phyloP scores from a whole-genome alignment of 2,329 filamentous ascomycete species.

The Sporothrix schenckii region DNA sequence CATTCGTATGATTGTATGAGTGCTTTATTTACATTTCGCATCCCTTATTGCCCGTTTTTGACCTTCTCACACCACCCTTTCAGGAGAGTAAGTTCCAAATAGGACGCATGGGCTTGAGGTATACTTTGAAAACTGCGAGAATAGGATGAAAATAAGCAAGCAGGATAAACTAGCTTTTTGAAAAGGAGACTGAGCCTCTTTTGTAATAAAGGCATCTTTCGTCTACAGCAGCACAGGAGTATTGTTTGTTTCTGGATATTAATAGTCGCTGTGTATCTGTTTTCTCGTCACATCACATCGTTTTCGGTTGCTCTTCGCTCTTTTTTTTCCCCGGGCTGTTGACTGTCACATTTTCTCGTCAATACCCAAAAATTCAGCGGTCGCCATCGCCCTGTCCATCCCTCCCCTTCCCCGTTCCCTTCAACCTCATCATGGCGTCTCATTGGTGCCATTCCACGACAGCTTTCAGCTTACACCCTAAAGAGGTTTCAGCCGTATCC shows the following conservation, averaged over 20 bases:
- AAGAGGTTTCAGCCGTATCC: conserved; percentile 3
- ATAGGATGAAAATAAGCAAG: background rate
- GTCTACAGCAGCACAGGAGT: background rate
- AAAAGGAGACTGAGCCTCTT: background rate
- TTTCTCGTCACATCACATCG: background rate
- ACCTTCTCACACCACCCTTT: too few relatives aligned
- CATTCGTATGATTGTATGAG: too few relatives aligned
- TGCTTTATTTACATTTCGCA: too few relatives aligned
- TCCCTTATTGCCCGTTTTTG: too few relatives aligned
- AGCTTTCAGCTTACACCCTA: background rate
- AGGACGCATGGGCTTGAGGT: background rate
- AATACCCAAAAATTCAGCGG: background rate
- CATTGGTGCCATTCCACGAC: background rate
- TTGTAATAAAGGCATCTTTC: conserved; percentile 1
- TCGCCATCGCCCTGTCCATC: background rate
- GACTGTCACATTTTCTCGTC: background rate
- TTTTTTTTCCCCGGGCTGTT: background rate
- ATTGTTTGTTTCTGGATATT: background rate
- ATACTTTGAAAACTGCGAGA: background rate
- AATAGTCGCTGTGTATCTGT: background rate
- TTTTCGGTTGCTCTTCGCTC: background rate
- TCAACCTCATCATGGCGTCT: too few relatives aligned
- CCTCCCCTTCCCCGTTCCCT: background rate
- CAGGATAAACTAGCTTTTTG: background rate
- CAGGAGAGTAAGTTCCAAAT: too few relatives aligned